phyloP scores from a whole-genome alignment of 2,329 filamentous ascomycete species.

The Epichloe hybrida region DNA sequence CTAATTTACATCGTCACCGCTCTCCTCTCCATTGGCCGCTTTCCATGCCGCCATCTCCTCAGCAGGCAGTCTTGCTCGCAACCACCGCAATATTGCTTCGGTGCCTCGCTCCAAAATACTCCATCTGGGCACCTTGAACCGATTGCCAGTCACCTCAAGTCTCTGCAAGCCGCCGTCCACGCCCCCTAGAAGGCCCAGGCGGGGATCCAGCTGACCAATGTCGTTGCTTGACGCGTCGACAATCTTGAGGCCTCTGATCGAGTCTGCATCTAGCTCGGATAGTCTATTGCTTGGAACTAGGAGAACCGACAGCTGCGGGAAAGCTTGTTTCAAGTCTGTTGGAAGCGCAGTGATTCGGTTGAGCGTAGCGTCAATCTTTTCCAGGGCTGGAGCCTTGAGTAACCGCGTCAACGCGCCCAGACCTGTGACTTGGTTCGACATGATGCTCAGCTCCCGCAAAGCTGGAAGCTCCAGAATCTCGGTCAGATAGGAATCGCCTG shows the following conservation, averaged over 20 bases:
- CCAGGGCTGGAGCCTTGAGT: constrained; percentile 61
- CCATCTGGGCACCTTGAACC: constrained; percentile 76
- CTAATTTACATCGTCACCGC: constrained; percentile 9
- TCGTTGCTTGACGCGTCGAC: constrained; percentile 79
- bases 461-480: constrained; percentile 56
- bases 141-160: constrained; percentile 71
- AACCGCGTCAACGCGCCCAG: constrained; percentile 51
- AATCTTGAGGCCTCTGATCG: constrained; percentile 58
- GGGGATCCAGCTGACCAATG: constrained; percentile 66
- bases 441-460: constrained; percentile 64
- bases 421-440: constrained; percentile 58
- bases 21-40: constrained; percentile 28
- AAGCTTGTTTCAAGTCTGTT: constrained; percentile 43
- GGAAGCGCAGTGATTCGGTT: constrained; percentile 67
- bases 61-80: constrained; percentile 60
- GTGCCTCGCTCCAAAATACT: constrained; percentile 78
- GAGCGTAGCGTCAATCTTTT: constrained; percentile 66
- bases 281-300: constrained; percentile 71
- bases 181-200: constrained; percentile 63
- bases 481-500: constrained; percentile 50
- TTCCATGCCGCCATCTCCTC: constrained; percentile 46
- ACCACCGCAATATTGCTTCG: constrained; percentile 68
- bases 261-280: constrained; percentile 55
- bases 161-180: constrained; percentile 43
- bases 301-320: constrained; percentile 57